Conservation (phyloP, 2,329 filamentous ascomycete species). For the Penicillium sp. region DNA sequence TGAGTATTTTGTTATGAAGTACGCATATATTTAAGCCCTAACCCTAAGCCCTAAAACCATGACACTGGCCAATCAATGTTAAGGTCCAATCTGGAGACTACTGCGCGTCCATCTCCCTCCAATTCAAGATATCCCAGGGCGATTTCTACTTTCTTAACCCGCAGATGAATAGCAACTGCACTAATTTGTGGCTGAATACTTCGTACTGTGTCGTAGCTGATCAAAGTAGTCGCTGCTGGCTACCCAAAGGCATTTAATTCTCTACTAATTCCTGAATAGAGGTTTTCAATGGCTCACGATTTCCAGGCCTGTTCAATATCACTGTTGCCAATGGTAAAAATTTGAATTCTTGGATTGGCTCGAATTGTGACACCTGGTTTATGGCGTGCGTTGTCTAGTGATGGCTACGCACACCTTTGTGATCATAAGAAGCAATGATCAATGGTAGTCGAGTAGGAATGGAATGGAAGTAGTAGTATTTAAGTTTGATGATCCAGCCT, state of each 20-base stretch:
- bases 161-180: conserved; percentile 10
- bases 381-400: not conserved
- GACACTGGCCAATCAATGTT: not conserved
- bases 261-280: not conserved
- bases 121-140: conserved; percentile 3
- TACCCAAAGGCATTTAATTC: not conserved
- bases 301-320: not conserved
- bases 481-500: too few relatives aligned
- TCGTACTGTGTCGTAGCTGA: not conserved
- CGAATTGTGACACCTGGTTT: not conserved
- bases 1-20: too few relatives aligned
- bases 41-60: too few relatives aligned
- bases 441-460: too few relatives aligned
- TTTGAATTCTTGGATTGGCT: not conserved
- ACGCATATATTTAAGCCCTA: too few relatives aligned
- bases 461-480: too few relatives aligned
- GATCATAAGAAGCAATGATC: not conserved
- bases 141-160: conserved; percentile 14
- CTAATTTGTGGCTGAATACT: not conserved
- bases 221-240: not conserved
- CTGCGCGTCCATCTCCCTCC: conserved; percentile 9
- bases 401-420: not conserved
- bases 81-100: conserved; percentile 8
- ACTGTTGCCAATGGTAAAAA: not conserved
- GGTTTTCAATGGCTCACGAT: not conserved